phyloP scores from a whole-genome alignment of 768 basidiomycete species.

The Mycena sanguinolenta region DNA sequence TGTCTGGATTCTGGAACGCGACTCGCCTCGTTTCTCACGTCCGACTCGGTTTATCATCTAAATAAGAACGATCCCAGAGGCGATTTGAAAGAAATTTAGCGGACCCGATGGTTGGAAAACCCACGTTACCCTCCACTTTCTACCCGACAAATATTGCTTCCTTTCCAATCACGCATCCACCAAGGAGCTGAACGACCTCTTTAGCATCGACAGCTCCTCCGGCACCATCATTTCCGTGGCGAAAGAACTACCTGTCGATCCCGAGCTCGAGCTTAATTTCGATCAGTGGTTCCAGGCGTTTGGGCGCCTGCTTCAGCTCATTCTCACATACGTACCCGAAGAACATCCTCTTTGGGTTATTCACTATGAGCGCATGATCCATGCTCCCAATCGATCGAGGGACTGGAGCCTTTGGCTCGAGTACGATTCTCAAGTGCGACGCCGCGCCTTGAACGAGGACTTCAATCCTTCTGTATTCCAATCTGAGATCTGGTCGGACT shows the following conservation, averaged over 20 bases:
- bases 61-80: no score
- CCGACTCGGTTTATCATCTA: no score
- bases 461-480: slow-evolving; percentile 30
- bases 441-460: slow-evolving; percentile 3
- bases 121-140: slow-evolving; percentile 38
- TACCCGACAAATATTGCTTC: slow-evolving; percentile 36
- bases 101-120: slow-evolving; percentile 29
- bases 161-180: slow-evolving; percentile 7
- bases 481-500: slow-evolving; percentile 19
- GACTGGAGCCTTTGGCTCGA: slow-evolving; percentile 33
- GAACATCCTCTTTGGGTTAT: slow-evolving; percentile 26
- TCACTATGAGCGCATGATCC: slow-evolving; percentile 34
- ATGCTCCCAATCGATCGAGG: slow-evolving; percentile 12
- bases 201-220: slow-evolving; percentile 2
- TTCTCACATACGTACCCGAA: slow-evolving; percentile 27
- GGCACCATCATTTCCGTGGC: slow-evolving; percentile 25
- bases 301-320: slow-evolving; percentile 34
- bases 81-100: slow-evolving; percentile 32
- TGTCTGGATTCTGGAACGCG: no score
- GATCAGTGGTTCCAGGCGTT: slow-evolving; percentile 43
- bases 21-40: no score
- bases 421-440: slow-evolving; percentile 37
- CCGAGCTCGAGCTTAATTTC: slow-evolving; percentile 37
- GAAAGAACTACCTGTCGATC: slow-evolving; percentile 21
- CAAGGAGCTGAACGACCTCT: slow-evolving; percentile 1